Evolutionary conservation across 1,139 yeast genomes (phyloP), one percentile per base, ranked within the genome.

Genomic region (Debaryomyces coudertii): DNA sequence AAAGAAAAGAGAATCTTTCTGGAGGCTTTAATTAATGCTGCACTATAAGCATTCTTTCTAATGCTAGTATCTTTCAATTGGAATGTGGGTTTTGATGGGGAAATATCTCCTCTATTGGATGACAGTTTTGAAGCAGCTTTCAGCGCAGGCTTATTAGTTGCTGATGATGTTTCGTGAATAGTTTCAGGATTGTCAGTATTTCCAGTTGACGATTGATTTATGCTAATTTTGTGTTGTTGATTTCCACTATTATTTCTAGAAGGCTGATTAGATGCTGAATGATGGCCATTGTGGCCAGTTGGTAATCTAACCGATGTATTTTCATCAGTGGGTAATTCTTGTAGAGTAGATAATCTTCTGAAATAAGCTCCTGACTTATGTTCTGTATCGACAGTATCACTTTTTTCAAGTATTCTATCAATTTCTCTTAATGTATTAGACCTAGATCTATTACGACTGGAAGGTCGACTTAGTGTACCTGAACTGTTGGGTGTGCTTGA

Each of bases 361-460:
- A 86, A 85, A 58, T 85, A 86, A 30, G 89, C 90, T 12, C 83
- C 83, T 44, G 82, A 78, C 60, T 77, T 77, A 49, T 70, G 76
- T 49, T 76, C 80, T 7, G 73, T 64, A 52, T 69, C 76, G 8
- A 68, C 76, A 43, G 56, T 63, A 30, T 72, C 79, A 48, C 63
- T 68, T 49, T 69, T 71, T 43, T 73, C 78, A 38, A 73, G 55
- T 35, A 73, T 67, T 43, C 57, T 60, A 51, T 74, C 76, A 15
- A 73, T 67, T 49, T 73, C 78, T 43, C 62, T 65, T 43, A 71
- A 53, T 0, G 78, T 72, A 46, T 72, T 71, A 5, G 78, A 71
- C 42, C 77, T 54, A 6, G 69, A 63, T 46, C 77, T 57, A 41
- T 43, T 53, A 24, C 58, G 37, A n/a, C 57, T 43, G 2, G 54